phyloP scores from a whole-genome alignment of 83 land plant genomes.

The Isoetes engelmannii region DNA sequence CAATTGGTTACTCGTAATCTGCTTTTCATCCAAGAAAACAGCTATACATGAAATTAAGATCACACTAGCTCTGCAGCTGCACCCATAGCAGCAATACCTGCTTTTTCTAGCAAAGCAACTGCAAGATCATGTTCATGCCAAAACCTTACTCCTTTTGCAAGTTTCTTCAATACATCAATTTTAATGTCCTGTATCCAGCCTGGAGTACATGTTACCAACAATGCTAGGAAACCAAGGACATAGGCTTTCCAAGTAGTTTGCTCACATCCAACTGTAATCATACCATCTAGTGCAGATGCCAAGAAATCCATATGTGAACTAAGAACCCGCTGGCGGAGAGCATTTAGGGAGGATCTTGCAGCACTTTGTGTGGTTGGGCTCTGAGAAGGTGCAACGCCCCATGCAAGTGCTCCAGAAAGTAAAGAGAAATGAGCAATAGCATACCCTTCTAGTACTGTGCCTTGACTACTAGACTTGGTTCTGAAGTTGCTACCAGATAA shows the following conservation, averaged over 20 bases:
- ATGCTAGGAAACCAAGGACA: conserved; percentile 48
- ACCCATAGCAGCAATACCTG: conserved; percentile 46
- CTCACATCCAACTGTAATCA: conserved; percentile 48
- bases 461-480: conserved; percentile 16
- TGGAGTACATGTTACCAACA: conserved; percentile 50
- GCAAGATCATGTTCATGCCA: conserved; percentile 77
- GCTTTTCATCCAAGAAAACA: too few relatives aligned
- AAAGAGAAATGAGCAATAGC: conserved; percentile 57
- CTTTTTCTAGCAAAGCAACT: conserved; percentile 58
- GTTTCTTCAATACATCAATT: conserved; percentile 37
- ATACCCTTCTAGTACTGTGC: conserved; percentile 48
- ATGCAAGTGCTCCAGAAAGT: conserved; percentile 46
- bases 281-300: conserved; percentile 51
- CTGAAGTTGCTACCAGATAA: conserved; percentile 32
- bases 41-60: not conserved
- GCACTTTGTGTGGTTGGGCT: not conserved
- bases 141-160: conserved; percentile 54
- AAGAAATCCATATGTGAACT: conserved; percentile 57
- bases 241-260: conserved; percentile 71
- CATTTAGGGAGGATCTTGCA: not conserved
- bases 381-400: conserved; percentile 42
- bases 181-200: conserved; percentile 56
- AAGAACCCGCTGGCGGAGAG: conserved; percentile 29
- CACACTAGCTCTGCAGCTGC: conserved; percentile 40
- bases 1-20: too few relatives aligned